Evolutionary conservation across 768 basidiomycete genomes (phyloP).

Genomic region (Myochromella boudieri): DNA sequence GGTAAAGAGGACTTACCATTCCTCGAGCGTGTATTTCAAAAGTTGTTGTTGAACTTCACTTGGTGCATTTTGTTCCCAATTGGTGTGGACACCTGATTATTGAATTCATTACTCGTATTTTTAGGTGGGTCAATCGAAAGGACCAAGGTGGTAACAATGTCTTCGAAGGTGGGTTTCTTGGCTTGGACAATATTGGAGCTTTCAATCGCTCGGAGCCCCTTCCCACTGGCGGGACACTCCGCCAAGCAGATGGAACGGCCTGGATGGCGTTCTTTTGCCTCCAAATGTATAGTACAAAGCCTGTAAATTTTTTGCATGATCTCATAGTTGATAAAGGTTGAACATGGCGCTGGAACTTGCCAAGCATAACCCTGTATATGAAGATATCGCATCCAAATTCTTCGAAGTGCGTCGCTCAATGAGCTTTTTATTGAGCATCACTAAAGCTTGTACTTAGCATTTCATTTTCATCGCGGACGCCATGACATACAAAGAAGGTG

Average conservation of each 20-base stretch:
- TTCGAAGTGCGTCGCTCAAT: slow-evolving; percentile 59
- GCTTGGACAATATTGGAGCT: slow-evolving; percentile 95
- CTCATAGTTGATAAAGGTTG: slow-evolving; percentile 53
- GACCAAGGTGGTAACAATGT: slow-evolving; percentile 94
- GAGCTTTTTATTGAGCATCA: too few species aligned
- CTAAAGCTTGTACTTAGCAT: too few species aligned
- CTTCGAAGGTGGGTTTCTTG: slow-evolving; percentile 98
- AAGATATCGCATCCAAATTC: slow-evolving; percentile 99
- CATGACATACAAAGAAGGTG: slow-evolving; percentile 90
- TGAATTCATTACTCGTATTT: neutral
- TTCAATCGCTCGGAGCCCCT: slow-evolving; percentile 98
- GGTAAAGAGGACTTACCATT: slow-evolving; percentile 90
- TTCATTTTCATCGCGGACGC: slow-evolving; percentile 99
- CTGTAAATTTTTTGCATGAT: neutral
- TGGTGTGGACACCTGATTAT: neutral
- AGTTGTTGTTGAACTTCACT: slow-evolving; percentile 94
- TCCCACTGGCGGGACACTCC: slow-evolving; percentile 90
- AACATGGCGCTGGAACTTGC: slow-evolving; percentile 97
- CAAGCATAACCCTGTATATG: slow-evolving; percentile 96
- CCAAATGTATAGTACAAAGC: slow-evolving; percentile 76
- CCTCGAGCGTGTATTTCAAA: slow-evolving; percentile 98
- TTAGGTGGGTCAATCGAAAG: slow-evolving; percentile 98
- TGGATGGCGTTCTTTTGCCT: slow-evolving; percentile 99
- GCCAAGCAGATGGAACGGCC: slow-evolving; percentile 97
- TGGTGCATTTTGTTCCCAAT: slow-evolving; percentile 51